Conservation (phyloP, 192 early-diverging fungal species). For the Allomyces macrogynus region DNA sequence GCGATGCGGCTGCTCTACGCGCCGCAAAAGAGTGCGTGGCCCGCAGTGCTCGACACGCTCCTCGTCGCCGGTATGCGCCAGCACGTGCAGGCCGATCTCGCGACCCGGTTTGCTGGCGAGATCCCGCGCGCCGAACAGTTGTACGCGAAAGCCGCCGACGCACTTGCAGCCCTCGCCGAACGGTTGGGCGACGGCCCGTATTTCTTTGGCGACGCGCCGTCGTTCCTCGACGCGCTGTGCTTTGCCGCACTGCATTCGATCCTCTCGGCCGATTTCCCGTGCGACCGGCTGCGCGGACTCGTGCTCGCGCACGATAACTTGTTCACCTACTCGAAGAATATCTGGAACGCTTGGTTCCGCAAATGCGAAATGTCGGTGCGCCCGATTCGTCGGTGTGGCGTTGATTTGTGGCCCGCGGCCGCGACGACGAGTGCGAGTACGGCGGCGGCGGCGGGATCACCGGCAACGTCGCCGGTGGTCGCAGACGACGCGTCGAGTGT, state of each 20-base stretch:
- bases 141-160: not conserved
- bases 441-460: too few relatives aligned
- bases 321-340: not conserved
- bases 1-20: not conserved
- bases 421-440: too few relatives aligned
- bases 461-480: too few relatives aligned
- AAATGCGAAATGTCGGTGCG: not conserved
- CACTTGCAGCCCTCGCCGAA: not conserved
- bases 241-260: conserved; percentile 1
- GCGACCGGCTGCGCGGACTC: not conserved
- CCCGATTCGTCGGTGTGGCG: not conserved
- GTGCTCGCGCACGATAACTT: not conserved
- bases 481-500: too few relatives aligned
- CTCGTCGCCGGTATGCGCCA: not conserved
- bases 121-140: not conserved
- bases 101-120: too few relatives aligned
- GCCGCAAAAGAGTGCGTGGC: not conserved
- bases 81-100: not conserved
- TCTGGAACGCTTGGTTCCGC: not conserved
- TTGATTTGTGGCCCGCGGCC: not conserved
- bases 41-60: not conserved
- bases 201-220: conserved; percentile 3
- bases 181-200: conserved; percentile 1
- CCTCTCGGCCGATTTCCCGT: not conserved
- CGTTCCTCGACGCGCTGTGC: conserved; percentile 1